These are phyloP conservation scores for Wakefieldia striispora DNA, from an alignment of 768 basidiomycete species.

Conservation along the genomic window DNA sequence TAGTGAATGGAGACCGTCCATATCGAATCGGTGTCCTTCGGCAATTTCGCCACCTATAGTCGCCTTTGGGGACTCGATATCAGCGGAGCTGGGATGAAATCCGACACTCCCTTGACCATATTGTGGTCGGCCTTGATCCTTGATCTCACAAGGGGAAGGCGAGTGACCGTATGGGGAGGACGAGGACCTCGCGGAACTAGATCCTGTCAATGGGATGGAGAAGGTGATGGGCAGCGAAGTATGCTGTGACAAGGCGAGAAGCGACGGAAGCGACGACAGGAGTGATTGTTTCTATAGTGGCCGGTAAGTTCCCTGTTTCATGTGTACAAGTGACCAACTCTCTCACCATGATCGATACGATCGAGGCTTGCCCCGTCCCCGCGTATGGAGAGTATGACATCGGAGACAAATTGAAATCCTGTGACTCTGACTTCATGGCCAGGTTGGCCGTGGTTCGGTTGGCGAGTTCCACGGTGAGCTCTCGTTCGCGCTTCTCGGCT, in stretches of 20 bases:
- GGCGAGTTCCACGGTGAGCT: constrained; percentile 62
- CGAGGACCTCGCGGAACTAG: constrained; percentile 36
- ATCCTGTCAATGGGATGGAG: constrained; percentile 46
- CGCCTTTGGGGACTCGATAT: constrained; percentile 29
- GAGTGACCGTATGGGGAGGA: constrained; percentile 42
- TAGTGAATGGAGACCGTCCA: constrained; percentile 44
- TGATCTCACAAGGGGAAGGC: constrained; percentile 44
- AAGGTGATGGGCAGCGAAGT: constrained; percentile 53
- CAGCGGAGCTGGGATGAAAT: constrained; percentile 50
- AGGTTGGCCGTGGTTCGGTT: constrained; percentile 33
- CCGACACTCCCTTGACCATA: constrained; percentile 33
- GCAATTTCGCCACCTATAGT: constrained; percentile 32
- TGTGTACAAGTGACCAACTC: background rate
- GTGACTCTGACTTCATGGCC: constrained; percentile 57
- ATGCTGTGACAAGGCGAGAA: constrained; percentile 66
- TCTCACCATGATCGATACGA: constrained; percentile 68
- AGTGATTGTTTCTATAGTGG: constrained; percentile 55
- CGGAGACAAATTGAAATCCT: constrained; percentile 50
- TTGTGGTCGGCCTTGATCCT: constrained; percentile 56
- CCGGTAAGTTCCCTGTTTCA: constrained; percentile 14
- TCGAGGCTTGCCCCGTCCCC: constrained; percentile 49
- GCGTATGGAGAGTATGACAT: constrained; percentile 38
- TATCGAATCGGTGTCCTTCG: constrained; percentile 54
- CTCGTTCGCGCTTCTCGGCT: constrained; percentile 63
- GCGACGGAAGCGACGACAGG: constrained; percentile 71